Evolutionary conservation across 2,329 filamentous ascomycete genomes (phyloP).

Genomic region (Myrmaecium sp.): DNA sequence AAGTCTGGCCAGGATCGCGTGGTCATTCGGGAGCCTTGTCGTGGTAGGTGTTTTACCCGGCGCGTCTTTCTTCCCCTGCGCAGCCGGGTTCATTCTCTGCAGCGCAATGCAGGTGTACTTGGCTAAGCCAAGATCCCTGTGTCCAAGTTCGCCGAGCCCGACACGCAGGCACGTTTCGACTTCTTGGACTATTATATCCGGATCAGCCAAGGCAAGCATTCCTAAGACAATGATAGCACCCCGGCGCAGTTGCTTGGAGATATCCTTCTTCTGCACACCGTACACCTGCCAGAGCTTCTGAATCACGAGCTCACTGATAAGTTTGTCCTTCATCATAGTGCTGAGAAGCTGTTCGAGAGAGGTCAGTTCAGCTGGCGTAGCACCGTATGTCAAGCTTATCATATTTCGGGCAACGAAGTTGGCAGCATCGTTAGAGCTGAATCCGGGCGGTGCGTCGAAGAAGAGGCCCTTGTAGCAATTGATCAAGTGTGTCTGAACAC

Average conservation of each 20-base stretch:
- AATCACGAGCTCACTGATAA: constrained; percentile 72
- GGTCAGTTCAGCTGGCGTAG: constrained; percentile 84
- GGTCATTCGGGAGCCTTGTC: constrained; percentile 73
- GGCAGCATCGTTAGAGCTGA: constrained; percentile 74
- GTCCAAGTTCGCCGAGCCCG: constrained; percentile 65
- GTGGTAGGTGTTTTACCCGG: constrained; percentile 34
- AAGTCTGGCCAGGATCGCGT: constrained; percentile 67
- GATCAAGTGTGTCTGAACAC: constrained; percentile 88
- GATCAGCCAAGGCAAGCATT: constrained; percentile 86
- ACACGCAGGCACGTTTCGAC: constrained; percentile 90
- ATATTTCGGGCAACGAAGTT: constrained; percentile 96
- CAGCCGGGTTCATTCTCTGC: constrained; percentile 72
- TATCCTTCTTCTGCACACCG: constrained; percentile 80
- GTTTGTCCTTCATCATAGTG: constrained; percentile 91
- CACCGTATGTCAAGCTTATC: constrained; percentile 95
- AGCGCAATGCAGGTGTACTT: constrained; percentile 93
- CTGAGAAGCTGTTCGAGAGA: constrained; percentile 87
- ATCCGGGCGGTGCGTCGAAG: constrained; percentile 83
- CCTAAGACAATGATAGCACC: constrained; percentile 92
- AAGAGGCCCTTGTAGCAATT: constrained; percentile 94
- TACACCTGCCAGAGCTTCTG: constrained; percentile 97
- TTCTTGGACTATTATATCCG: constrained; percentile 83
- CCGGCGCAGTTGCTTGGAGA: constrained; percentile 75
- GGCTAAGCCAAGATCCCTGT: constrained; percentile 69
- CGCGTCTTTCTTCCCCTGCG: constrained; percentile 62